Base-by-base conservation (phyloP, 768 basidiomycete genomes). In the Serendipita sp. region DNA sequence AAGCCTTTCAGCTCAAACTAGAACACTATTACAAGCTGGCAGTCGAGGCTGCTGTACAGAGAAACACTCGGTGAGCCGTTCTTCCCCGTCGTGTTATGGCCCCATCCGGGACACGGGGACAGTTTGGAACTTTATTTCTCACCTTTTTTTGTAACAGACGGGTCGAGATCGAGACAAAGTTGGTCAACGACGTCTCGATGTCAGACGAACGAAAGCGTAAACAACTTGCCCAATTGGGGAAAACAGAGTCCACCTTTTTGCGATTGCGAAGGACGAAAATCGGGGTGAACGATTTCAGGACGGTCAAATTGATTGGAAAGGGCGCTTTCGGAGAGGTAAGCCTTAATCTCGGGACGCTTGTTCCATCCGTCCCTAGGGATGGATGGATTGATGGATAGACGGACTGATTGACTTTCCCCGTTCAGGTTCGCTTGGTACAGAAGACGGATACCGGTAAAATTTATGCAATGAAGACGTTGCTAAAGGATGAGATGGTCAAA, bases 271-370 rank as follows among this genome's bases (percentile, higher is more conserved):
- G 95, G 62, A 97, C 96, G 34, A 89, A 89, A 70, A 80, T 99
- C 11, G 91, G 93, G 2, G 77, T 97, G 65, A 85, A 88, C 67
- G 88, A 98, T 74, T 99, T 99, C 77, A 79, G 86, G 68, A 98
- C 95, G 3, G 91, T 99, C 71, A 98, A 98, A 74, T 92, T 99
- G 51, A 99, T 99, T 69, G 96, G 96, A 23, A 97, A 97, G 76
- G 96, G 96, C 68, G 96, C 96, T 16, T 99, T 99, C 71, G 94
- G 96, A 73, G 95, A 98, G 78, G 92, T 91, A 70, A 44, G 82
- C 38, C 13, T 23, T 23, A 23, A 23, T 23, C 23, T 23, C 23
- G 23, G 23, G 23, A 23, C 23, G 23, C 23, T 23, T 23, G 23
- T 23, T 23, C 23, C 23, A 1, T 23, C 23, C n/a, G 15, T 5